These are phyloP conservation scores for Onygena corvina DNA, from an alignment of 2,329 filamentous ascomycete genomes.

Conservation along the genomic window DNA sequence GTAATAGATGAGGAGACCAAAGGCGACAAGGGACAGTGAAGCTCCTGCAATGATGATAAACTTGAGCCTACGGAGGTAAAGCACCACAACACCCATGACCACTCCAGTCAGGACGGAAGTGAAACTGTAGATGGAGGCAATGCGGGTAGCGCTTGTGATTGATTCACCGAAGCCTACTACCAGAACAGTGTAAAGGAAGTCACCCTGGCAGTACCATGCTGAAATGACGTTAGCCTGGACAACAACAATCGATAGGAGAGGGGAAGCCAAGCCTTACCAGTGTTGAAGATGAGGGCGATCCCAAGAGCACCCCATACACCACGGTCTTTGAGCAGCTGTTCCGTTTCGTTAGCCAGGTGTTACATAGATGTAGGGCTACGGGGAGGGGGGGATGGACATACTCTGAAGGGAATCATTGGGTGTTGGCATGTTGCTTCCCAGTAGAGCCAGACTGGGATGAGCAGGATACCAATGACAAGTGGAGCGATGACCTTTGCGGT, in stretches of 20 bases:
- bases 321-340: constrained; percentile 47
- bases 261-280: constrained; percentile 22
- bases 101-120: constrained; percentile 47
- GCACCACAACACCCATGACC: constrained; percentile 46
- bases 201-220: constrained; percentile 50
- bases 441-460: constrained; percentile 39
- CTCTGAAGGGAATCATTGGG: constrained; percentile 48
- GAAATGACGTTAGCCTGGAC: not conserved
- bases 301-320: constrained; percentile 52
- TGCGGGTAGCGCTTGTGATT: constrained; percentile 45
- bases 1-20: constrained; percentile 52
- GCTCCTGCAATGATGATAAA: constrained; percentile 52
- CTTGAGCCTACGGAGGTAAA: constrained; percentile 48
- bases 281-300: constrained; percentile 46
- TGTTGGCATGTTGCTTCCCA: constrained; percentile 44
- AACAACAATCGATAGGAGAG: not conserved
- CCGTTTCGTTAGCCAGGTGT: not conserved
- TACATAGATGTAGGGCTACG: not conserved
- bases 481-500: constrained; percentile 42
- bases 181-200: constrained; percentile 53
- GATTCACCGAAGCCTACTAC: constrained; percentile 50
- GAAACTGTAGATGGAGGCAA: constrained; percentile 49
- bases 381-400: constrained; percentile 17
- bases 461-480: constrained; percentile 40
- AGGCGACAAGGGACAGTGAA: constrained; percentile 51